A percentile compares a stretch with the other conserved stretches of the same genome.
phyloP scores from a whole-genome alignment of 768 basidiomycete species.

The Rhodotorula toruloides region DNA sequence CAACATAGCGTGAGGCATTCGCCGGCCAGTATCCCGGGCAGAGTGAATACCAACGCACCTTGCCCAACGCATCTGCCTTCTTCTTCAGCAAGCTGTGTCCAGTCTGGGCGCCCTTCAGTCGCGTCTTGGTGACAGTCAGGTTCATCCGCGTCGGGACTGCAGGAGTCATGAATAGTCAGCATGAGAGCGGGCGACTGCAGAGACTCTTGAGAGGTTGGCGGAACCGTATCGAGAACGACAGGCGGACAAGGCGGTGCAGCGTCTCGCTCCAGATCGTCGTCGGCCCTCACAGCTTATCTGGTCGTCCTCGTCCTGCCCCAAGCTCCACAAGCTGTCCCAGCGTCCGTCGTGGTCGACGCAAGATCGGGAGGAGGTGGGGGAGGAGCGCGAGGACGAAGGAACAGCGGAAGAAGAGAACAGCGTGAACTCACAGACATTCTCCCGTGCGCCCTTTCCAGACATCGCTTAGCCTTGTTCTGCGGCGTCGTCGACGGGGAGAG shows the following conservation, averaged over 20 bases:
- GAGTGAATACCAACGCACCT: conserved; percentile 9
- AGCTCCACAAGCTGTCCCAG: too few species aligned
- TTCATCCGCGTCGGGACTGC: conserved; percentile 90
- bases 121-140: conserved; percentile 70
- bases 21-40: not conserved
- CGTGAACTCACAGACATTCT: conserved; percentile 62
- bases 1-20: not conserved
- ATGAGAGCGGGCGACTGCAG: not conserved
- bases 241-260: too few species aligned
- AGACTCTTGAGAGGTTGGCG: not conserved
- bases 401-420: not conserved
- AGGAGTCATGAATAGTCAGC: not conserved
- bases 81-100: conserved; percentile 93
- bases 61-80: conserved; percentile 88
- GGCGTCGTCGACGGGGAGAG: too few species aligned
- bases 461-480: conserved; percentile 49
- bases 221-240: not conserved
- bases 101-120: conserved; percentile 42
- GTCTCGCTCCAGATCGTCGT: too few species aligned
- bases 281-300: too few species aligned
- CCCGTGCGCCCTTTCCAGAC: conserved; percentile 84
- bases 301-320: too few species aligned
- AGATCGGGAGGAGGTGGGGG: not conserved
- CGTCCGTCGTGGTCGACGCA: not conserved
- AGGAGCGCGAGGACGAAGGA: not conserved